These are phyloP conservation scores for Eucalyptus melliodora DNA, from an alignment of 345 rosid species.

Conservation along the genomic window DNA sequence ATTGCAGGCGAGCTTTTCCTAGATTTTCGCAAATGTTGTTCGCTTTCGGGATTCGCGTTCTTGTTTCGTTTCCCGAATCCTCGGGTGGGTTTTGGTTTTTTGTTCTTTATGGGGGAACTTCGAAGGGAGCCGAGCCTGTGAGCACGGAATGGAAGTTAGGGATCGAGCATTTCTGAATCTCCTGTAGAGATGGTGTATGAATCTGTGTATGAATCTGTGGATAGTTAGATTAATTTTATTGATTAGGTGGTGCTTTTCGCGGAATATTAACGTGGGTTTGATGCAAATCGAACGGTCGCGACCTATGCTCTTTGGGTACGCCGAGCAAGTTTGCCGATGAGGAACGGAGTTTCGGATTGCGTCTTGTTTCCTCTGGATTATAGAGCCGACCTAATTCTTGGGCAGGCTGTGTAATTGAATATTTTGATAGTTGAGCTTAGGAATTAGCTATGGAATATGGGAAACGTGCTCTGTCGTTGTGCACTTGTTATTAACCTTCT, in stretches of 20 bases:
- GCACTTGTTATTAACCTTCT: not conserved
- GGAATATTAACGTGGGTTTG: not conserved
- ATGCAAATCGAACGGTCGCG: not conserved
- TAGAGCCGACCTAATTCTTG: not conserved
- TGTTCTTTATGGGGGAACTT: not conserved
- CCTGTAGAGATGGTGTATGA: not conserved
- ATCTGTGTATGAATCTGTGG: no score
- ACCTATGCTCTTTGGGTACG: not conserved
- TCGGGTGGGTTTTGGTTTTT: not conserved
- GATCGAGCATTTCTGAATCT: not conserved
- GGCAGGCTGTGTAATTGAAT: not conserved
- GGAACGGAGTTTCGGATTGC: not conserved
- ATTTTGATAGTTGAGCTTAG: not conserved
- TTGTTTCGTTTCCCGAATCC: not conserved
- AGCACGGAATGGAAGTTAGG: not conserved
- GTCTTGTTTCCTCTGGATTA: not conserved
- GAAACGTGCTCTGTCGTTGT: rapidly evolving
- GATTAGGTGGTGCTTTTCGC: not conserved
- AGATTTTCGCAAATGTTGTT: not conserved
- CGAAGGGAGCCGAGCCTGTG: not conserved
- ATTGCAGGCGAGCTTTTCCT: not conserved
- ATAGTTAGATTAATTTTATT: not conserved
- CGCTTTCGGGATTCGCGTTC: not conserved
- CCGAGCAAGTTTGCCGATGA: not conserved
- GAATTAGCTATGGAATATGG: not conserved